Percentiles rank a stretch among this genome's conserved stretches.
Conservation (phyloP, 495 filamentous ascomycete species). For the Trichoderma parareesei region DNA sequence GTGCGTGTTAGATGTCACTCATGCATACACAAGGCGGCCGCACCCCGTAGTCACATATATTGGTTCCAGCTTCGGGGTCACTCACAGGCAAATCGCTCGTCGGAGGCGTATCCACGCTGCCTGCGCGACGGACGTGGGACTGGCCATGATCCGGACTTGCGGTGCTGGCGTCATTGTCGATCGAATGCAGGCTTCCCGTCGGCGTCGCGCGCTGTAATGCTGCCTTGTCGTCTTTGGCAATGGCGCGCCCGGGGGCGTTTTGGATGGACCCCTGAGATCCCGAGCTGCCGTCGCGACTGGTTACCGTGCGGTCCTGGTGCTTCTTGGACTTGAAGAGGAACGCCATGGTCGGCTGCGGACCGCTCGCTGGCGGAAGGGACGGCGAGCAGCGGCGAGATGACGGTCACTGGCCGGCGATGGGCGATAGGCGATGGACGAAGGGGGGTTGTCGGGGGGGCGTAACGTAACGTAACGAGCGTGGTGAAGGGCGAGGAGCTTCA, state of each 20-base stretch:
- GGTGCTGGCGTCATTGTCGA: conserved; percentile 37
- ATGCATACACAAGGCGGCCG: conserved; percentile 3
- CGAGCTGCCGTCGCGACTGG: conserved; percentile 38
- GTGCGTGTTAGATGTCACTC: conserved; percentile 11
- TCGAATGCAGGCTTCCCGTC: conserved; percentile 45
- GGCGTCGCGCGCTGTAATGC: conserved; percentile 39
- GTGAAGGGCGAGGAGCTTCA: neutral
- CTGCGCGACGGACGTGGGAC: conserved; percentile 17
- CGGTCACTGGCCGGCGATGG: neutral
- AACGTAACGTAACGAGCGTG: neutral
- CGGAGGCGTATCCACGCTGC: conserved; percentile 19
- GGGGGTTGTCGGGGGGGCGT: neutral
- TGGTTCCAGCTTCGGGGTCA: conserved; percentile 10
- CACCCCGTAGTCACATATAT: conserved; percentile 1
- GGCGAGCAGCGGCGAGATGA: neutral
- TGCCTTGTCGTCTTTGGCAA: conserved; percentile 38
- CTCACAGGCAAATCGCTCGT: conserved; percentile 43
- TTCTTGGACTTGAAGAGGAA: conserved; percentile 70
- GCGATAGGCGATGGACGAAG: neutral
- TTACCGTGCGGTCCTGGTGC: conserved; percentile 42
- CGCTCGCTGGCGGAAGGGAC: conserved; percentile 1
- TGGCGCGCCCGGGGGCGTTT: conserved; percentile 28
- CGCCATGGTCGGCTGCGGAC: conserved; percentile 44
- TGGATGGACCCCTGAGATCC: conserved; percentile 26
- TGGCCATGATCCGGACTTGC: conserved; percentile 41